Conservation (phyloP, 192 early-diverging fungal genomes). For the Entomortierella chlamydospora region DNA sequence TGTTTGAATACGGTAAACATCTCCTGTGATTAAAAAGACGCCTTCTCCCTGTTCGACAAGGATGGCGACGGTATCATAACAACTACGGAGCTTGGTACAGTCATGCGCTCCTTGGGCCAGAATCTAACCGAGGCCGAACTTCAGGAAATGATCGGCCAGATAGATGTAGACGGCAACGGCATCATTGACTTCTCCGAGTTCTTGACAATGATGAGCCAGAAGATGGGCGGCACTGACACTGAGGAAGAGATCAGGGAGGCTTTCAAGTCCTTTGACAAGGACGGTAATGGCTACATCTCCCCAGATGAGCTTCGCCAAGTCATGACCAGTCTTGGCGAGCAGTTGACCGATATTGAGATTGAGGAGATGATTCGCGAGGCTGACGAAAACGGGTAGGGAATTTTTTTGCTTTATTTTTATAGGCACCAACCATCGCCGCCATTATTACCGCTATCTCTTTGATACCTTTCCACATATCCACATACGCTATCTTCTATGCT, state of each 20-base stretch:
- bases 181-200: constrained; percentile 96
- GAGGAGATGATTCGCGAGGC: constrained; percentile 74
- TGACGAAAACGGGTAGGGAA: constrained; percentile 69
- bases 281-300: constrained; percentile 89
- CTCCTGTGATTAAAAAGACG: constrained; percentile 71
- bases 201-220: constrained; percentile 91
- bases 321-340: constrained; percentile 90
- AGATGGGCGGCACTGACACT: constrained; percentile 81
- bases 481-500: too few species aligned
- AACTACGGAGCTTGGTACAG: constrained; percentile 89
- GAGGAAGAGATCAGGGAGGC: constrained; percentile 92
- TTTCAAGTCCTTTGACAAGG: constrained; percentile 96
- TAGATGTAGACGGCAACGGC: constrained; percentile 94
- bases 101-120: constrained; percentile 90
- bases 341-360: constrained; percentile 79
- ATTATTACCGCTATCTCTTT: too few species aligned
- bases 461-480: too few species aligned
- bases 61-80: constrained; percentile 92
- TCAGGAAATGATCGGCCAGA: constrained; percentile 93
- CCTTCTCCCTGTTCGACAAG: constrained; percentile 94
- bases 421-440: too few species aligned
- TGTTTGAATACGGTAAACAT: too few species aligned
- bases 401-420: constrained; percentile 6
- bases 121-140: constrained; percentile 95
- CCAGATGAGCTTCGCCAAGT: constrained; percentile 89